Evolutionary conservation across 1,284 basidiomycete genomes (phyloP).

Genomic region (Trichosporon asahii): DNA sequence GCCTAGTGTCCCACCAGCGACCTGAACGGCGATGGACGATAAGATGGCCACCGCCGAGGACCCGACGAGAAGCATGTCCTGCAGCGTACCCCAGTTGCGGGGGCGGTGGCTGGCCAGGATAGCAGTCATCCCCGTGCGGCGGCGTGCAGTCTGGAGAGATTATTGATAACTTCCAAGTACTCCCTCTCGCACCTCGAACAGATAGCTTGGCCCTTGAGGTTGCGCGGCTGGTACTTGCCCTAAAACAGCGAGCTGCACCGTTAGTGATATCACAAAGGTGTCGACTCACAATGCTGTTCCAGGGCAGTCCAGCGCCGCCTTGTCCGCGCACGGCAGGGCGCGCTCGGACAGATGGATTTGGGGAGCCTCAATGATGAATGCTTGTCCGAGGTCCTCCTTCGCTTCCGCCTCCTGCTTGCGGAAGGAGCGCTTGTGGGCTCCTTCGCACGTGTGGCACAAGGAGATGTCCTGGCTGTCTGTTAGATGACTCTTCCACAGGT

Average conservation of each 20-base stretch:
- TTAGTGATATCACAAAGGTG: not conserved
- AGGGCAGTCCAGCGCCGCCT: not conserved
- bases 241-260: not conserved
- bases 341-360: not conserved
- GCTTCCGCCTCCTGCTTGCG: not conserved
- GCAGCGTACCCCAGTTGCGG: not conserved
- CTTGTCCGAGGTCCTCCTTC: not conserved
- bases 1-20: too few relatives aligned
- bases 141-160: not conserved
- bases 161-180: not conserved
- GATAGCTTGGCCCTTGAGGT: not conserved
- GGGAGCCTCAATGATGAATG: not conserved
- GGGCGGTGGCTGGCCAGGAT: not conserved
- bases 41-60: not conserved
- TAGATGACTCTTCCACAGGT: not conserved
- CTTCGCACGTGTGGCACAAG: not conserved
- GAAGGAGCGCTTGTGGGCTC: not conserved
- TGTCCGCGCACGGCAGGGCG: not conserved
- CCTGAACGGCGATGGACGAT: not conserved
- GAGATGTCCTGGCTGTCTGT: not conserved
- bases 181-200: not conserved
- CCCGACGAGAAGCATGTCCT: not conserved
- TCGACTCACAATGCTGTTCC: not conserved
- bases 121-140: too few relatives aligned
- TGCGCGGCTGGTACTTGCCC: not conserved